These are phyloP conservation scores for Didymella segeticola DNA, from an alignment of 2,329 filamentous ascomycete species.

Conservation along the genomic window DNA sequence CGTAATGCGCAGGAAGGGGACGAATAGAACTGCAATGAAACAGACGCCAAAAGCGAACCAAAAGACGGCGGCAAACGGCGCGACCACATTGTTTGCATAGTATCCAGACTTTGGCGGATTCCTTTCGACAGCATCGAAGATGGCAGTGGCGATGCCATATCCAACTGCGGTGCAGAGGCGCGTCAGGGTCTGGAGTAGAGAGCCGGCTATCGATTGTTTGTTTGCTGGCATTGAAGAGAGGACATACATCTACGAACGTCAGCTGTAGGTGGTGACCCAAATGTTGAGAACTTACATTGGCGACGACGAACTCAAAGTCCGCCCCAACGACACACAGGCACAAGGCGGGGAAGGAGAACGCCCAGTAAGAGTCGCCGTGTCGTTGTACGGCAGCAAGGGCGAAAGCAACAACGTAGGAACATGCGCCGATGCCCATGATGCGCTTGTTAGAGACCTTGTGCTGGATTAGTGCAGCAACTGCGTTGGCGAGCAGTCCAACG, in stretches of 20 bases:
- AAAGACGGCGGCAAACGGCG: slow-evolving; percentile 61
- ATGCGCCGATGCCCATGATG: slow-evolving; percentile 62
- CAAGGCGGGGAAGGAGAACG: slow-evolving; percentile 67
- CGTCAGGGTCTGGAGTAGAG: slow-evolving; percentile 71
- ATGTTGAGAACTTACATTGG: slow-evolving; percentile 59
- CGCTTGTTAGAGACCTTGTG: slow-evolving; percentile 70
- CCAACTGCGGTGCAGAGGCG: slow-evolving; percentile 66
- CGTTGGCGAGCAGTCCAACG: slow-evolving; percentile 67
- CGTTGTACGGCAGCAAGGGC: slow-evolving; percentile 65
- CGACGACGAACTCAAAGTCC: slow-evolving; percentile 74
- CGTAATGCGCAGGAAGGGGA: slow-evolving; percentile 61
- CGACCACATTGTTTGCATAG: slow-evolving; percentile 52
- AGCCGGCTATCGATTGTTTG: slow-evolving; percentile 71
- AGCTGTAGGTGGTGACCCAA: background rate
- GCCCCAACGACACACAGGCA: slow-evolving; percentile 69
- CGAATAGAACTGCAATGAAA: slow-evolving; percentile 53
- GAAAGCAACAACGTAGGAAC: slow-evolving; percentile 54
- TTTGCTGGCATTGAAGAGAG: slow-evolving; percentile 67
- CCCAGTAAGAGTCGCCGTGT: slow-evolving; percentile 67
- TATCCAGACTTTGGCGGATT: slow-evolving; percentile 46
- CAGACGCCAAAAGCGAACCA: slow-evolving; percentile 58
- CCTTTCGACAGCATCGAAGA: slow-evolving; percentile 58
- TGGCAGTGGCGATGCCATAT: slow-evolving; percentile 67
- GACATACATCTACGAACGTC: slow-evolving; percentile 66
- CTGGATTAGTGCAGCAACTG: slow-evolving; percentile 67